Conservation (phyloP, 148 eudicot genomes). For the Salicornia ramosissima region DNA sequence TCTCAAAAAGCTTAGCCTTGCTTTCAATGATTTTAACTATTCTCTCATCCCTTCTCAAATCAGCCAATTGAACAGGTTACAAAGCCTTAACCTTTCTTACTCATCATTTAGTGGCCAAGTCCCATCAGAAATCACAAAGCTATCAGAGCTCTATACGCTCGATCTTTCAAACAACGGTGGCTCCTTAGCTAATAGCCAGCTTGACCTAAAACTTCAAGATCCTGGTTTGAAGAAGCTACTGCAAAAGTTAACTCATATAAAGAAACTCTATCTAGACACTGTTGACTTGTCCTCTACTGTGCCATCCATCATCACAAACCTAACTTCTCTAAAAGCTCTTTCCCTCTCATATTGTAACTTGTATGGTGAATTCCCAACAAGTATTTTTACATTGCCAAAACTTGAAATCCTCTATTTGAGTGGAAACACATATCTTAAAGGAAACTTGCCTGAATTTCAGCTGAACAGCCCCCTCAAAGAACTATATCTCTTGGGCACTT, state of each 20-base stretch:
- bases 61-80: constrained; percentile 19
- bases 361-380: constrained; percentile 22
- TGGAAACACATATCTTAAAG: constrained; percentile 18
- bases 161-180: constrained; percentile 20
- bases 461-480: not conserved
- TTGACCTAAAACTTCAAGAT: constrained; percentile 18
- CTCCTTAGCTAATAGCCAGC: not conserved
- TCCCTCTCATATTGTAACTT: constrained; percentile 12
- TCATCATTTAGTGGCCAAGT: constrained; percentile 36
- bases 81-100: constrained; percentile 26
- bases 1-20: constrained; percentile 31
- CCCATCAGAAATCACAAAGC: constrained; percentile 27
- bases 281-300: constrained; percentile 27
- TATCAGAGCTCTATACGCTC: constrained; percentile 23
- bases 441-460: constrained; percentile 27
- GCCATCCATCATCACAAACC: constrained; percentile 18
- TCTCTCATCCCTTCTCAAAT: constrained; percentile 33
- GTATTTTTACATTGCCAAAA: constrained; percentile 30
- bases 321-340: constrained; percentile 18
- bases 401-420: constrained; percentile 22
- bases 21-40: constrained; percentile 29
- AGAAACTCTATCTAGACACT: constrained; percentile 1
- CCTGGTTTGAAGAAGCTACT: constrained; percentile 16
- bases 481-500: constrained; percentile 6
- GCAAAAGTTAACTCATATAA: constrained; percentile 24